Evolutionary conservation across 257 asterid species (phyloP), one percentile per base, ranked within the genome.

Genomic region (Perilla frutescens): DNA sequence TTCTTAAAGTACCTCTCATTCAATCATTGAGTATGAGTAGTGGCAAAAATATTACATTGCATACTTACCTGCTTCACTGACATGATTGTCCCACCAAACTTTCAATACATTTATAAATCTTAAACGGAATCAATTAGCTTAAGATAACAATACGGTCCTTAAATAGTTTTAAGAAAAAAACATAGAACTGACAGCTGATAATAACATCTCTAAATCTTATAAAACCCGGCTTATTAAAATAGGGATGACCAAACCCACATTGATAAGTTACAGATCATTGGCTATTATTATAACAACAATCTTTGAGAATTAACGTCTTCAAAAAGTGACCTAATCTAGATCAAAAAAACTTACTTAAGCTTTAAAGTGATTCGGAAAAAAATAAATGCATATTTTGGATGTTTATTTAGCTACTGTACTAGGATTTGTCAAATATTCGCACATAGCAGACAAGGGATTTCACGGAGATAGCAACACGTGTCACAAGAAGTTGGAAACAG

Each of bases 401-500:
- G 39, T 34, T 37, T 29, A 44, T 50, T 71, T 68, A 62, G 71
- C 64, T 47, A 53, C 65, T 51, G 0, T 47, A 76, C 44, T 10
- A 69, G 55, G 67, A 67, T 37, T 49, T 29, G 49, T 54, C 20
- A 20, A 55, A 64, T 48, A 48, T 9, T 62, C 53, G 34, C n/a
- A 45, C 31, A 43, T 69, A 29, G 53, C 57, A 71, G 49, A 41
- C 48, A 20, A 49, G n/a, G 20, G 20, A 31, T 68, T 62, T 14
- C 49, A 37, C 34, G 59, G 15, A 26, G 70, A 64, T 26, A 20
- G 70, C 48, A 8, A 54, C 71, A 75, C 8, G 14, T 71, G 67
- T 66, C 66, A 45, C 60, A 15, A 51, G 55, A 68, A 73, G 66
- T 72, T 48, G 65, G 66, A 60, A 66, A 11, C 62, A 70, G 40